Percentiles rank a stretch among this genome's conserved stretches.
These are phyloP conservation scores for Aspergillus sclerotiicarbonarius DNA, from an alignment of 495 filamentous ascomycete genomes.

Conservation along the genomic window DNA sequence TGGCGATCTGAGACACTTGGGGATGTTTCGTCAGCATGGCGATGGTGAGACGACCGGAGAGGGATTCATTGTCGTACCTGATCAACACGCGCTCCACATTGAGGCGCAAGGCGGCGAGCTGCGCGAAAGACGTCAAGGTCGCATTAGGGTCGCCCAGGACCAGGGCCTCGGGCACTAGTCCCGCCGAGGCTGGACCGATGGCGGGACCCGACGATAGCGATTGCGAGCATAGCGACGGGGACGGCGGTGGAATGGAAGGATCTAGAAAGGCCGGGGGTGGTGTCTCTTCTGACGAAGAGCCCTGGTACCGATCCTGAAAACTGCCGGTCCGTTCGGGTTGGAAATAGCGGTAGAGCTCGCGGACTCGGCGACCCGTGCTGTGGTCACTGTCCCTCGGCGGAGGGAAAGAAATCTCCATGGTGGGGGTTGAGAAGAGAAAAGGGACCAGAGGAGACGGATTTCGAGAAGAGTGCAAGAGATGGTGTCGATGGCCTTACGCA, in stretches of 20 bases:
- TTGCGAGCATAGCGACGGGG: conserved; percentile 17
- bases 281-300: conserved; percentile 9
- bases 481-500: not conserved
- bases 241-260: conserved; percentile 8
- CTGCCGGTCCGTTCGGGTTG: conserved; percentile 27
- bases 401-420: conserved; percentile 16
- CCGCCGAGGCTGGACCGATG: conserved; percentile 2
- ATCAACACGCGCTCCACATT: conserved; percentile 46
- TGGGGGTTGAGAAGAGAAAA: not conserved
- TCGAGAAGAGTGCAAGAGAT: not conserved
- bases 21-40: not conserved
- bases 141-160: conserved; percentile 45
- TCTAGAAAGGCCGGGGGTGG: not conserved
- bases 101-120: conserved; percentile 48
- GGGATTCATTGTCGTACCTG: conserved; percentile 25
- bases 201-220: not conserved
- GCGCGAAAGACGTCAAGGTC: conserved; percentile 53
- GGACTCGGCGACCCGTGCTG: conserved; percentile 35
- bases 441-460: not conserved
- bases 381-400: conserved; percentile 21
- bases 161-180: conserved; percentile 22
- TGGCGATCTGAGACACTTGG: conserved; percentile 55
- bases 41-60: conserved; percentile 6
- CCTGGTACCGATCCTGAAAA: conserved; percentile 6
- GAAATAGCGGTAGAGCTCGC: conserved; percentile 50